phyloP scores from a whole-genome alignment of 2,329 filamentous ascomycete genomes.

The Fusarium sp. region DNA sequence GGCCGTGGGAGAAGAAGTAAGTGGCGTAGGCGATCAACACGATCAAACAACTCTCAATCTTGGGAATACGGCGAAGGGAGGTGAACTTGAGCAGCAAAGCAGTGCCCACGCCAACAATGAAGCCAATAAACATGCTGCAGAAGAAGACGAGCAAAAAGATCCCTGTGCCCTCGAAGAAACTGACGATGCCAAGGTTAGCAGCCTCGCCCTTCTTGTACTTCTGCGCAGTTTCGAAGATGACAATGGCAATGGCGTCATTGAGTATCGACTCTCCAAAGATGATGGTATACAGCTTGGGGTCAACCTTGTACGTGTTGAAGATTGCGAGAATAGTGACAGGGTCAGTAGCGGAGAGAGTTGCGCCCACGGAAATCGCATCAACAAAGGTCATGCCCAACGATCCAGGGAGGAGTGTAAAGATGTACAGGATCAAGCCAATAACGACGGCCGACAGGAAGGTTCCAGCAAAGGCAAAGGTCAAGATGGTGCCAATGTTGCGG shows the following conservation, averaged over 20 bases:
- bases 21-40: slow-evolving; percentile 94
- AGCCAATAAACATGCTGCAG: slow-evolving; percentile 88
- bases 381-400: slow-evolving; percentile 89
- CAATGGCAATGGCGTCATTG: slow-evolving; percentile 98
- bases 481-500: slow-evolving; percentile 94
- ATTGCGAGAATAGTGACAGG: slow-evolving; percentile 98
- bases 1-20: slow-evolving; percentile 97
- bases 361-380: slow-evolving; percentile 95
- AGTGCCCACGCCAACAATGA: slow-evolving; percentile 85
- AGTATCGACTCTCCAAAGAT: slow-evolving; percentile 99
- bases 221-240: slow-evolving; percentile 97
- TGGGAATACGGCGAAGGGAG: slow-evolving; percentile 88
- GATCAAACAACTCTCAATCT: slow-evolving; percentile 95
- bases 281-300: slow-evolving; percentile 97
- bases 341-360: slow-evolving; percentile 95
- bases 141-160: slow-evolving; percentile 98
- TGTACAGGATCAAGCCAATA: slow-evolving; percentile 84
- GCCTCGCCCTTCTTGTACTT: slow-evolving; percentile 82
- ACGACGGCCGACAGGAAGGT: slow-evolving; percentile 98
- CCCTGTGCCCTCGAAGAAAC: slow-evolving; percentile 89
- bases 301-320: slow-evolving; percentile 99
- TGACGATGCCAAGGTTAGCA: slow-evolving; percentile 78
- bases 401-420: slow-evolving; percentile 88
- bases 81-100: slow-evolving; percentile 94
- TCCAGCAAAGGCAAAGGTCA: slow-evolving; percentile 96